A percentile compares a stretch with the other conserved stretches of the same genome.
These are phyloP conservation scores for Volvox africanus DNA, from an alignment of 139 green algal species.

Conservation along the genomic window DNA sequence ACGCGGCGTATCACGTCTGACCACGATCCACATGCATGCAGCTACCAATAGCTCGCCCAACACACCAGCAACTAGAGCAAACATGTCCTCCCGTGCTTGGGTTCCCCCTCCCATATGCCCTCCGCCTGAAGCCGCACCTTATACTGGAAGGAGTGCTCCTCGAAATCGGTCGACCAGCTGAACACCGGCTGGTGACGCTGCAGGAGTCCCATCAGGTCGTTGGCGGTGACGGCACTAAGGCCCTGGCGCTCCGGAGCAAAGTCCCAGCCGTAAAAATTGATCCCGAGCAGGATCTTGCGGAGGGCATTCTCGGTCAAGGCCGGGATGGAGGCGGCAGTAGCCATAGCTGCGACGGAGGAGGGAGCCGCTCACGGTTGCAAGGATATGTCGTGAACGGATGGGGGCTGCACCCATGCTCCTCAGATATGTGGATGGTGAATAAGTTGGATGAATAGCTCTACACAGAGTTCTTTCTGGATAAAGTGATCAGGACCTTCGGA, in stretches of 20 bases:
- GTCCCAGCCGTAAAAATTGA: constrained; percentile 71
- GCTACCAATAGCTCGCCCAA: neutral
- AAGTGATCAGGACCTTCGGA: no score
- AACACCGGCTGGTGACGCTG: constrained; percentile 23
- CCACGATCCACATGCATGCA: neutral
- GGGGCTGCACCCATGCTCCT: no score
- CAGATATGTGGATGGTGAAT: no score
- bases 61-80: neutral
- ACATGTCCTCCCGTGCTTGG: neutral
- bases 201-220: constrained; percentile 41
- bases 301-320: neutral
- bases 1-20: neutral
- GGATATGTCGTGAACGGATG: no score
- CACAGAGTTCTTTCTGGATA: no score
- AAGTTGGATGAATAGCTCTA: no score
- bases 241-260: neutral
- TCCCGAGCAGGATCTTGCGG: constrained; percentile 55
- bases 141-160: constrained; percentile 59
- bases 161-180: constrained; percentile 35
- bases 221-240: neutral
- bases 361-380: no score
- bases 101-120: neutral
- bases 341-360: no score
- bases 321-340: neutral
- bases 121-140: constrained; percentile 12